These are phyloP conservation scores for Coemansia sp. DNA, from an alignment of 192 early-diverging fungal genomes.

Conservation along the genomic window DNA sequence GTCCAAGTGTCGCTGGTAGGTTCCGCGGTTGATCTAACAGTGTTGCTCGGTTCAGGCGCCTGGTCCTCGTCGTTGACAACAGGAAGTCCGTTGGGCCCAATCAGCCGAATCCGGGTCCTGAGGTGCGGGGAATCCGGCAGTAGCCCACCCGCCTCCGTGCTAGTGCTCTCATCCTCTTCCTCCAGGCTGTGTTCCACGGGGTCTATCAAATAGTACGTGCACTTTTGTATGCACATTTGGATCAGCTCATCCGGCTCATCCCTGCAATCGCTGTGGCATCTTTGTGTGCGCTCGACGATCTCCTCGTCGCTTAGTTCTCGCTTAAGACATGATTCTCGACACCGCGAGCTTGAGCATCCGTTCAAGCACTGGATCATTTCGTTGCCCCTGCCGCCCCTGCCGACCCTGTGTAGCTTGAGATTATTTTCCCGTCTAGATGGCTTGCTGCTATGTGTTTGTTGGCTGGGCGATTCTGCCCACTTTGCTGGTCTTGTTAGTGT, in stretches of 20 bases:
- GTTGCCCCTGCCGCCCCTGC: background rate
- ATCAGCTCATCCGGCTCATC: slow-evolving; percentile 36
- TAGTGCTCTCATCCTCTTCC: slow-evolving; percentile 1
- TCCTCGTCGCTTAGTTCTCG: slow-evolving; percentile 19
- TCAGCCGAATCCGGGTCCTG: slow-evolving; percentile 35
- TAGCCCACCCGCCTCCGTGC: slow-evolving; percentile 16
- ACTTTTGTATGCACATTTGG: slow-evolving; percentile 49
- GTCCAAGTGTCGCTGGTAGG: slow-evolving; percentile 6
- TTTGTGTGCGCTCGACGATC: slow-evolving; percentile 43
- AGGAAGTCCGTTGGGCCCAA: slow-evolving; percentile 52
- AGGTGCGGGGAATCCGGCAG: slow-evolving; percentile 29
- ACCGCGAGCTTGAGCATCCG: slow-evolving; percentile 6
- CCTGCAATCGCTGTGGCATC: slow-evolving; percentile 38
- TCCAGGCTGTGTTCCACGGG: slow-evolving; percentile 18
- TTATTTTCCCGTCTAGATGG: background rate
- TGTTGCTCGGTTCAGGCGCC: background rate
- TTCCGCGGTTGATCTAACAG: background rate
- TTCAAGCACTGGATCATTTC: background rate
- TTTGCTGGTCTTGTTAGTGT: background rate
- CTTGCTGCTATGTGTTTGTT: background rate
- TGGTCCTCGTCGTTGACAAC: slow-evolving; percentile 2
- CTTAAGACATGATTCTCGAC: slow-evolving; percentile 10
- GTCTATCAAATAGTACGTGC: slow-evolving; percentile 43
- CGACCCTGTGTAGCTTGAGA: background rate
- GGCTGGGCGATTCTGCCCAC: background rate